Evolutionary conservation across 2,329 filamentous ascomycete genomes (phyloP).

Genomic region (Ceratocystis cacaofunesta): DNA sequence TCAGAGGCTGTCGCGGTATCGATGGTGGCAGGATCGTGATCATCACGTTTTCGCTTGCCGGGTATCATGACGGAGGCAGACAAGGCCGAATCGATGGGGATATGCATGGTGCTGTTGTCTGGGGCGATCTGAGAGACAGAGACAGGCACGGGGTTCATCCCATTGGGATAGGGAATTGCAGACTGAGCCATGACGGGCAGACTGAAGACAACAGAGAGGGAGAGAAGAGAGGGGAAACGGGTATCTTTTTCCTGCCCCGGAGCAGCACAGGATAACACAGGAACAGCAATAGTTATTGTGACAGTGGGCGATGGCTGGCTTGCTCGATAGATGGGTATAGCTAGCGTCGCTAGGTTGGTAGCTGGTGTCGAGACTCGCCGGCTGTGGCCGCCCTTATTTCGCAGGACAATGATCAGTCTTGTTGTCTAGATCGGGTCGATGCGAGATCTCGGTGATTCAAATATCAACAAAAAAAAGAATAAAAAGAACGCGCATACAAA

Average conservation of each 20-base stretch:
- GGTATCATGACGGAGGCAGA: constrained; percentile 21
- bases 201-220: background rate
- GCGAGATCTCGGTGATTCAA: no score
- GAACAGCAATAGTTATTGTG: no score
- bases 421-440: no score
- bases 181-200: constrained; percentile 29
- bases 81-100: constrained; percentile 15
- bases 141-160: constrained; percentile 20
- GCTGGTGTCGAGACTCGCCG: no score
- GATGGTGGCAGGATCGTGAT: constrained; percentile 19
- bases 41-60: constrained; percentile 46
- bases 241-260: no score
- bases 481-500: background rate
- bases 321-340: no score
- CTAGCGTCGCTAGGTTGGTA: no score
- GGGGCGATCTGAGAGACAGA: constrained; percentile 9
- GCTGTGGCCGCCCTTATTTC: no score
- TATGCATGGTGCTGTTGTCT: background rate
- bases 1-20: background rate
- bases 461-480: background rate
- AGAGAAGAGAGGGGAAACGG: background rate
- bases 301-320: no score
- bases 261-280: no score
- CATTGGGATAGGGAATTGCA: constrained; percentile 28
- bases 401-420: no score